These are phyloP conservation scores for Ramularia collo-cygni DNA, from an alignment of 2,329 filamentous ascomycete genomes.

Conservation along the genomic window DNA sequence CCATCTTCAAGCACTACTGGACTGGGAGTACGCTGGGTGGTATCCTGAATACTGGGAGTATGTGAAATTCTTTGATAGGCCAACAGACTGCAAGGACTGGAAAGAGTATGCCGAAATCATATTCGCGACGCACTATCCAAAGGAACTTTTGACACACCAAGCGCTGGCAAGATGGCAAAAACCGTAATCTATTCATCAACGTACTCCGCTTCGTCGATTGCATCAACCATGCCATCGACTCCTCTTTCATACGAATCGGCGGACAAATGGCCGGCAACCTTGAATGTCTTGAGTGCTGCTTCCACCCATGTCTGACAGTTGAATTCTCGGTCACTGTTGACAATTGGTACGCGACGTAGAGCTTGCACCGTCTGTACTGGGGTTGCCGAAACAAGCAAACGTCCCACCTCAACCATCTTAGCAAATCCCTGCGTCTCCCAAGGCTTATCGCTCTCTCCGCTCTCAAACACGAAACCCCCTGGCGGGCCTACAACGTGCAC, in stretches of 20 bases:
- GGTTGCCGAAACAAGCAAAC: conserved; percentile 1
- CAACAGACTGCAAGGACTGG: conserved; percentile 10
- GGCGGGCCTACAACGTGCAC: conserved; percentile 5
- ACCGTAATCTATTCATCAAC: conserved; percentile 2
- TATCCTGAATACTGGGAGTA: too few species aligned
- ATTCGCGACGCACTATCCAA: conserved; percentile 5
- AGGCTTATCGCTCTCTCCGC: conserved; percentile 1
- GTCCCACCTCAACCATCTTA: conserved; percentile 5
- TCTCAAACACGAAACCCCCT: conserved; percentile 7
- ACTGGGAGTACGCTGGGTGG: conserved; percentile 20
- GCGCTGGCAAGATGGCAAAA: conserved; percentile 1
- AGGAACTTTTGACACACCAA: conserved; percentile 8
- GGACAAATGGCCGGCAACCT: conserved; percentile 1
- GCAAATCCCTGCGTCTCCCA: not conserved
- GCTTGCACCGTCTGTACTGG: not conserved
- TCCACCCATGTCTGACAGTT: conserved; percentile 12
- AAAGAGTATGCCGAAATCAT: conserved; percentile 9
- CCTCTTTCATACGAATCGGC: conserved; percentile 5
- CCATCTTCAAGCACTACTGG: conserved; percentile 12
- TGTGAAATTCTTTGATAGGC: conserved; percentile 16
- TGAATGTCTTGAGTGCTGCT: conserved; percentile 7
- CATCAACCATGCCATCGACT: conserved; percentile 11
- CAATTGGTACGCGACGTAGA: conserved; percentile 7
- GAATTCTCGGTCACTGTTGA: conserved; percentile 9
- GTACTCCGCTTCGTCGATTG: conserved; percentile 4